phyloP scores from a whole-genome alignment of 768 basidiomycete species.

The Leccinum ochraceum region DNA sequence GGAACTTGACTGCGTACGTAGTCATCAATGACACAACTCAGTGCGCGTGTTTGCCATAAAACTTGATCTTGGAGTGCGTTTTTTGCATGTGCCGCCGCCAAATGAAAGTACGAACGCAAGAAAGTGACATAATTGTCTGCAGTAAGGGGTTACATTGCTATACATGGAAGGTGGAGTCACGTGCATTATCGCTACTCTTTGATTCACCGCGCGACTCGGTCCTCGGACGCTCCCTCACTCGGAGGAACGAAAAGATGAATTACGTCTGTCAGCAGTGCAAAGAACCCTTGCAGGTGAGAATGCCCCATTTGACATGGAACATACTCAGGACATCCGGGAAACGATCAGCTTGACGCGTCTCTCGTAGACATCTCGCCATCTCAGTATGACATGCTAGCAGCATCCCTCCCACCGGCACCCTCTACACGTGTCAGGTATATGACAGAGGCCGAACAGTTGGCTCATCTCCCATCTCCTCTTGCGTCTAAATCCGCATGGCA shows the following conservation, averaged over 20 bases:
- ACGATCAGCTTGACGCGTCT: constrained; percentile 80
- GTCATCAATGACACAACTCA: constrained; percentile 5
- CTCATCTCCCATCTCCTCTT: constrained; percentile 47
- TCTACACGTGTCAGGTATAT: constrained; percentile 39
- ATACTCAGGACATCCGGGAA: constrained; percentile 11
- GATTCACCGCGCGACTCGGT: neutral
- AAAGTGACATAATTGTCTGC: neutral
- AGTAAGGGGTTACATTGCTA: neutral
- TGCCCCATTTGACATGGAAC: constrained; percentile 1
- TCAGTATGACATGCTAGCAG: constrained; percentile 83
- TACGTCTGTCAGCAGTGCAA: constrained; percentile 88
- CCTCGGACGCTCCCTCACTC: no score
- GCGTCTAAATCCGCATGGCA: constrained; percentile 66
- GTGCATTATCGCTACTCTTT: neutral
- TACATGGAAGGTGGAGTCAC: neutral
- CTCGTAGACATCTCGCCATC: constrained; percentile 83
- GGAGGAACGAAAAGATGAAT: constrained; percentile 33
- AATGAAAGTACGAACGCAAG: constrained; percentile 2
- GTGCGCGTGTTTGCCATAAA: constrained; percentile 11
- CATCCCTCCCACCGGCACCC: constrained; percentile 59
- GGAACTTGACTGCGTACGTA: constrained; percentile 2
- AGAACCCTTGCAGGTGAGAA: constrained; percentile 78
- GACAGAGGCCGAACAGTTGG: constrained; percentile 47
- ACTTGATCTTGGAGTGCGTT: constrained; percentile 14
- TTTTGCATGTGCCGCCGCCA: constrained; percentile 17